Evolutionary conservation across 345 rosid genomes (phyloP), one percentile per base, ranked within the genome.

Genomic region (Salix suchowensis): DNA sequence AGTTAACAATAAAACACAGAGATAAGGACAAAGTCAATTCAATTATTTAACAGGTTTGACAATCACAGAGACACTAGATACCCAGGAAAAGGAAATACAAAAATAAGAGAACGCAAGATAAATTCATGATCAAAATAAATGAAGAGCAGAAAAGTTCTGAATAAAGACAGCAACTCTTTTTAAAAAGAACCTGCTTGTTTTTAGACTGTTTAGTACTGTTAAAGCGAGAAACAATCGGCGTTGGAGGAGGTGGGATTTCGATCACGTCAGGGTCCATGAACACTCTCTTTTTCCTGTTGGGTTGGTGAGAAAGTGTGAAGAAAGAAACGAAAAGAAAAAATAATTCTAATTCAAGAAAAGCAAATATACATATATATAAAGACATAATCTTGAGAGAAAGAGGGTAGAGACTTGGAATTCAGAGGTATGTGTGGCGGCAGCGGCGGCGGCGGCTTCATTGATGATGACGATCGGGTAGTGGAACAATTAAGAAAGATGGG

Each of bases 251-350:
- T 37, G 91, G 84, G 80, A 91, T 85, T 88, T 92, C 92, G 81
- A 87, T 85, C 72, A 87, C 88, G 50, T 88, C 85, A 0, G 94
- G 86, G 80, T 92, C 97, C 92, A 94, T 89, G 65, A 62, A 40
- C 58, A 75, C 26, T 50, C 78, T 85, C 67, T 81, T 82, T 84
- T 85, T 87, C 68, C 39, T 65, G 86, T 75, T 75, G 71, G 67
- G 74, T 52, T 70, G 81, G 54, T 37, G 55, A 82, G 75, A 78
- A 77, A 82, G 67, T 71, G 61, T 34, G 77, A 50, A 58, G 48
- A 26, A 39, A 14, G 18, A 36, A 48, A 28, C 18, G 69, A 36
- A 80, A 34, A 30, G 16, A 77, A 7, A 15, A 14, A 36, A n/a
- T 39, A 24, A 24, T 24, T 54, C n/a, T 23, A 3, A 44, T 60